These are phyloP conservation scores for Apocynum venetum DNA, from an alignment of 257 asterid species.

Conservation along the genomic window DNA sequence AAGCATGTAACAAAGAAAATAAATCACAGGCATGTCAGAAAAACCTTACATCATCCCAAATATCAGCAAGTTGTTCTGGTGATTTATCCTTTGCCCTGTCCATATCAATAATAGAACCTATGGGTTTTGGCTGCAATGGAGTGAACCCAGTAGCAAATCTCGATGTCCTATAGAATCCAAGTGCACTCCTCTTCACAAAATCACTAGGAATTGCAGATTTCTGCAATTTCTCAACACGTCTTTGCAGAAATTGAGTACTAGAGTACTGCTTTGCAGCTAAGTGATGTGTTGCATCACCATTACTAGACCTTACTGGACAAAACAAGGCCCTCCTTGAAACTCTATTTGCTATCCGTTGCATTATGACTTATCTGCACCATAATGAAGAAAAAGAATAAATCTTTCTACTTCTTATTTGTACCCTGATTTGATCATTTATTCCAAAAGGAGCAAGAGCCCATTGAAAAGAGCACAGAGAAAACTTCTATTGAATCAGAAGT, in stretches of 20 bases:
- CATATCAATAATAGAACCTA: conserved; percentile 72
- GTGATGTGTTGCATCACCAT: conserved; percentile 20
- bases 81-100: conserved; percentile 68
- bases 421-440: neutral
- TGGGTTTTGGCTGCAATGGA: conserved; percentile 66
- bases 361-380: conserved; percentile 28
- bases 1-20: neutral
- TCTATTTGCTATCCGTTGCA: conserved; percentile 19
- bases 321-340: conserved; percentile 13
- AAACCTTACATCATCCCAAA: conserved; percentile 84
- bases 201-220: conserved; percentile 32
- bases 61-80: conserved; percentile 68
- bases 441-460: neutral
- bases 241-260: conserved; percentile 28
- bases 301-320: neutral
- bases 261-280: conserved; percentile 23
- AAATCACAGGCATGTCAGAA: conserved; percentile 4
- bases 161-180: conserved; percentile 48
- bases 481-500: neutral
- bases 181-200: conserved; percentile 40
- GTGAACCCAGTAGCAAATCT: conserved; percentile 76
- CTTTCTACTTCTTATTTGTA: neutral
- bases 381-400: neutral
- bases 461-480: neutral
- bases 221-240: conserved; percentile 26